Conservation (phyloP, 2,329 filamentous ascomycete genomes). For the Tolypocladium inflatum region DNA sequence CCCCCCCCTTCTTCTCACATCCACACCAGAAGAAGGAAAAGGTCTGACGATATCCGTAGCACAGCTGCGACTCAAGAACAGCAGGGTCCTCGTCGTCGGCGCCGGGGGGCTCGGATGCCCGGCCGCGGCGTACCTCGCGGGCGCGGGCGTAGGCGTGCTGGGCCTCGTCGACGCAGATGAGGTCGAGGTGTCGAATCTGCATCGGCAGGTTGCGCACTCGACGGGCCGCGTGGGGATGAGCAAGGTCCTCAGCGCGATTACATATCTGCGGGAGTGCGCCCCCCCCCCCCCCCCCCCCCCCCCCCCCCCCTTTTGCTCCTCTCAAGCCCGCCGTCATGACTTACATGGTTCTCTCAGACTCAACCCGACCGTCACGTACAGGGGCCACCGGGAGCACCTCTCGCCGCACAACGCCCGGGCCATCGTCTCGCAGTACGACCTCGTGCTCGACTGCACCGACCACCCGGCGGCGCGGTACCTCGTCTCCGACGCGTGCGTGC, state of each 20-base stretch:
- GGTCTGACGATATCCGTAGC: constrained; percentile 34
- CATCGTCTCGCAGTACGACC: constrained; percentile 63
- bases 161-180: constrained; percentile 81
- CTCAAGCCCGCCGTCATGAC: not conserved
- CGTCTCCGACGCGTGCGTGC: constrained; percentile 80
- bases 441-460: constrained; percentile 92
- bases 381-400: constrained; percentile 54
- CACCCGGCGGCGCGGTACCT: constrained; percentile 86
- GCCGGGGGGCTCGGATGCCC: constrained; percentile 87
- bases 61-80: constrained; percentile 61
- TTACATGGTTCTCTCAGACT: constrained; percentile 34
- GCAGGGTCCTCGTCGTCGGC: constrained; percentile 72
- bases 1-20: not conserved
- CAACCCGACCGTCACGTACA: constrained; percentile 62
- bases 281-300: no score
- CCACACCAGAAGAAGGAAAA: not conserved
- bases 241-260: constrained; percentile 72
- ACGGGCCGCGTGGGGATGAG: constrained; percentile 59
- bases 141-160: constrained; percentile 74
- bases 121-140: constrained; percentile 84
- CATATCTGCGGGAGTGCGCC: constrained; percentile 44
- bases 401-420: constrained; percentile 56
- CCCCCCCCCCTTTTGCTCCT: not conserved
- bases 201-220: constrained; percentile 80
- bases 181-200: constrained; percentile 84